Percentiles rank a stretch among this genome's conserved stretches.
Conservation (phyloP, 1,284 basidiomycete species). For the Sporisorium exsertum region DNA sequence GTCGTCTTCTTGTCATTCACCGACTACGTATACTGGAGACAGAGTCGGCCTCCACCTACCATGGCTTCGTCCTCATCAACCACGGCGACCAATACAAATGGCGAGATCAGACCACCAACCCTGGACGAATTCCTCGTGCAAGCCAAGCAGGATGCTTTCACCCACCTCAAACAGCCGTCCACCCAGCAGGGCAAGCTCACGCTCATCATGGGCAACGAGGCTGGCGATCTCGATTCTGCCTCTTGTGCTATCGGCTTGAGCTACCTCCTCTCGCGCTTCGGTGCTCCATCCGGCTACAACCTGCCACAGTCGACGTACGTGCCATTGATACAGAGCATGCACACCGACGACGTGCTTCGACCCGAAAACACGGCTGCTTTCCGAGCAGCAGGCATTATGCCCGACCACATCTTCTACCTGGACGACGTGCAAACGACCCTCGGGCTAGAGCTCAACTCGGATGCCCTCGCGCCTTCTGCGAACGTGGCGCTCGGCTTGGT, state of each 20-base stretch:
- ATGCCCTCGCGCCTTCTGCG: slow-evolving; percentile 26
- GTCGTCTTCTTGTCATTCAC: slow-evolving; percentile 35
- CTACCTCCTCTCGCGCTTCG: slow-evolving; percentile 58
- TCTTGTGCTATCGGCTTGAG: slow-evolving; percentile 58
- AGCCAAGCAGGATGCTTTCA: slow-evolving; percentile 32
- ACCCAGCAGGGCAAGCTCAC: slow-evolving; percentile 30
- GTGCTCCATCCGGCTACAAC: slow-evolving; percentile 20
- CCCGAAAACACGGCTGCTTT: slow-evolving; percentile 78
- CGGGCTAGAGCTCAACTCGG: slow-evolving; percentile 27
- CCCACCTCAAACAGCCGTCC: slow-evolving; percentile 23
- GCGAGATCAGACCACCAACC: not conserved
- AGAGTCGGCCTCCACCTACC: slow-evolving; percentile 6
- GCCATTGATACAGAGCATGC: slow-evolving; percentile 80
- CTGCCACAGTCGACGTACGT: slow-evolving; percentile 70
- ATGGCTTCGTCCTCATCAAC: slow-evolving; percentile 5
- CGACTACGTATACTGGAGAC: slow-evolving; percentile 29
- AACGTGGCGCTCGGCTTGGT: slow-evolving; percentile 54
- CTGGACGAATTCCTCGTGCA: slow-evolving; percentile 28
- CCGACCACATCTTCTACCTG: slow-evolving; percentile 38
- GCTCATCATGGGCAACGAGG: slow-evolving; percentile 67
- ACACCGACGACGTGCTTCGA: slow-evolving; percentile 80
- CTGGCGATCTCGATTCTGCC: slow-evolving; percentile 66
- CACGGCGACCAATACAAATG: not conserved
- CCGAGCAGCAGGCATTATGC: slow-evolving; percentile 30
- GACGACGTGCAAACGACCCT: slow-evolving; percentile 47